Evolutionary conservation across 1,139 yeast genomes (phyloP), one percentile per base, ranked within the genome.

Genomic region (Eremothecium coryli): DNA sequence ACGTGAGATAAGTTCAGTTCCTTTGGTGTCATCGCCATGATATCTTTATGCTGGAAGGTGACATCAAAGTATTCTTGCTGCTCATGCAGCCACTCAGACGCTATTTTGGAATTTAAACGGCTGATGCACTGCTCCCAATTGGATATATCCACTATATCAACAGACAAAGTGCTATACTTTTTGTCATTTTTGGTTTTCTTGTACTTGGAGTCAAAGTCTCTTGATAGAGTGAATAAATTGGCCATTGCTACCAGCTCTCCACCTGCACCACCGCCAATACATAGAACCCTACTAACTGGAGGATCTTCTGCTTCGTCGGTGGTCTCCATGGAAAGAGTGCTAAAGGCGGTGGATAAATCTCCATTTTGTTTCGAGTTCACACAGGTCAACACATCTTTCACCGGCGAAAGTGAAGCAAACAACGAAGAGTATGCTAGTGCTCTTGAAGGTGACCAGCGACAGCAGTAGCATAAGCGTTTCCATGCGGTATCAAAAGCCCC

Each of bases 261-360:
- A 2, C 88, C 82, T 0, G 95, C 95, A 15, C 95, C 95, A 13
- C 93, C 95, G 10, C 95, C 95, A 28, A 85, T 67, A 47, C 80
- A 73, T 25, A 84, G 54, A 0, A 76, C 71, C 7, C 66, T 61
- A 4, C 15, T 22, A 10, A 20, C 4, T 17, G 5, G n/a, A 4
- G 12, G 14, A 60, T 57, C 3, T 46, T 24, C 5, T 8, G 30
- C 23, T 2, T 18, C 18, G 15, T 22, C 16, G 5, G 10, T 10
- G 13, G 17, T 3, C 10, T 10, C 5, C n/a, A 15, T 21, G 14
- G 18, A 5, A 2, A 25, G n/a, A 2, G 15, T n/a, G 18, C 18
- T 26, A 3, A n/a, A 14, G 16, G 10, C 22, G 13, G 11, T n/a
- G 5, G 31, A n/a, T 8, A 17, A 8, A 8, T 17, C 10, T 5